Evolutionary conservation across 768 basidiomycete genomes (phyloP).

Genomic region (Termitomyces eurrhizus): DNA sequence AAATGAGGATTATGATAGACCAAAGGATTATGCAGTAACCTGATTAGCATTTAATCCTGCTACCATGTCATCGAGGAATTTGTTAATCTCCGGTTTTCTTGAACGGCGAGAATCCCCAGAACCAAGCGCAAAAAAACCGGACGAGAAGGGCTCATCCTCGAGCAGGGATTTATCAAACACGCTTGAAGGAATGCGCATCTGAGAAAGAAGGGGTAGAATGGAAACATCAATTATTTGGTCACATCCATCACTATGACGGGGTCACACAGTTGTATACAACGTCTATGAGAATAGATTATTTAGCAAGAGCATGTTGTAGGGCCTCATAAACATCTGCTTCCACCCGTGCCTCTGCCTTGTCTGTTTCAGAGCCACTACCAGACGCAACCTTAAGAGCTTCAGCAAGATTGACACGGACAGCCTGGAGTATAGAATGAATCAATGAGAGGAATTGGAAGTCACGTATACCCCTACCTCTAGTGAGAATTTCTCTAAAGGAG

Average conservation of each 20-base stretch:
- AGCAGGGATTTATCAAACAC: slow-evolving; percentile 24
- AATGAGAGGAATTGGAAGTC: neutral
- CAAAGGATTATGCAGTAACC: neutral
- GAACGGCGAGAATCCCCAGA: neutral
- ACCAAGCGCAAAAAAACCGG: slow-evolving; percentile 7
- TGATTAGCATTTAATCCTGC: neutral
- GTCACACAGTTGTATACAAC: neutral
- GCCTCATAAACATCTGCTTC: slow-evolving; percentile 98
- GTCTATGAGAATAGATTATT: slow-evolving; percentile 12
- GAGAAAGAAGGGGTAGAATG: neutral
- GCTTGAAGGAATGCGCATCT: neutral
- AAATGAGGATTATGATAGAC: neutral
- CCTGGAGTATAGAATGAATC: slow-evolving; percentile 42
- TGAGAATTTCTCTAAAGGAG: slow-evolving; percentile 88
- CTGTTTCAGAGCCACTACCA: slow-evolving; percentile 87
- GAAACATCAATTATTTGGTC: neutral
- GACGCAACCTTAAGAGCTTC: slow-evolving; percentile 80
- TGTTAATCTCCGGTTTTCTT: neutral
- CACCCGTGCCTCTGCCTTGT: slow-evolving; percentile 89
- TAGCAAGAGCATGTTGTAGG: slow-evolving; percentile 76
- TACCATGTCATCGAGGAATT: slow-evolving; percentile 5
- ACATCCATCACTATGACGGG: neutral
- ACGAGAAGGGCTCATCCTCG: slow-evolving; percentile 15
- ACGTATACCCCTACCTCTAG: slow-evolving; percentile 58
- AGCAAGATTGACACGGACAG: slow-evolving; percentile 82